Evolutionary conservation across 1,284 basidiomycete species (phyloP).

Genomic region (Fomitiporia mediterranea): DNA sequence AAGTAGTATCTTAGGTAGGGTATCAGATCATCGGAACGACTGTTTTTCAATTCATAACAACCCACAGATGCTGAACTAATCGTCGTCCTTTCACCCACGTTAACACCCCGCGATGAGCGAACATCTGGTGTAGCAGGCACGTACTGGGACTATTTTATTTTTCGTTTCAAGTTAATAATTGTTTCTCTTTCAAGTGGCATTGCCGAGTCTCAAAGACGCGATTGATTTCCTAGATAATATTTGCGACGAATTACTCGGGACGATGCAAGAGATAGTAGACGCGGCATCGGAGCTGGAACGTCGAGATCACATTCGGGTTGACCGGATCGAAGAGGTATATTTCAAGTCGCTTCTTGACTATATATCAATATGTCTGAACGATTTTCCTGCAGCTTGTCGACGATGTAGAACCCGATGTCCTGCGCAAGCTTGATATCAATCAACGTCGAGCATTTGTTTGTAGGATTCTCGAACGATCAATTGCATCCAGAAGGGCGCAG

Average conservation of each 20-base stretch:
- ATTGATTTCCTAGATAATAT: slow-evolving; percentile 65
- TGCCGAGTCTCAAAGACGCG: slow-evolving; percentile 75
- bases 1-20: slow-evolving; percentile 61
- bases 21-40: neutral
- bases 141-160: slow-evolving; percentile 19
- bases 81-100: slow-evolving; percentile 58
- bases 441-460: slow-evolving; percentile 64
- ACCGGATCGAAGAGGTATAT: slow-evolving; percentile 65
- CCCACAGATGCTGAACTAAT: slow-evolving; percentile 58
- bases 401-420: slow-evolving; percentile 47
- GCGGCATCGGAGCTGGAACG: slow-evolving; percentile 67
- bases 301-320: slow-evolving; percentile 63
- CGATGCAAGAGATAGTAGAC: slow-evolving; percentile 63
- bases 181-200: slow-evolving; percentile 46
- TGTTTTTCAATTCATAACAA: neutral
- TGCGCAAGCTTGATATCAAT: slow-evolving; percentile 60
- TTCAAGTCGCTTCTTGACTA: neutral
- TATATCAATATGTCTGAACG: neutral
- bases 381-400: slow-evolving; percentile 44
- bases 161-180: slow-evolving; percentile 22
- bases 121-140: slow-evolving; percentile 37
- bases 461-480: slow-evolving; percentile 48
- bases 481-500: slow-evolving; percentile 41
- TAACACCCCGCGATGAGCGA: slow-evolving; percentile 45
- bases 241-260: slow-evolving; percentile 53